Evolutionary conservation across 2,329 filamentous ascomycete genomes (phyloP), one percentile per base, ranked within the genome.

Genomic region (Diaporthe nobilis): DNA sequence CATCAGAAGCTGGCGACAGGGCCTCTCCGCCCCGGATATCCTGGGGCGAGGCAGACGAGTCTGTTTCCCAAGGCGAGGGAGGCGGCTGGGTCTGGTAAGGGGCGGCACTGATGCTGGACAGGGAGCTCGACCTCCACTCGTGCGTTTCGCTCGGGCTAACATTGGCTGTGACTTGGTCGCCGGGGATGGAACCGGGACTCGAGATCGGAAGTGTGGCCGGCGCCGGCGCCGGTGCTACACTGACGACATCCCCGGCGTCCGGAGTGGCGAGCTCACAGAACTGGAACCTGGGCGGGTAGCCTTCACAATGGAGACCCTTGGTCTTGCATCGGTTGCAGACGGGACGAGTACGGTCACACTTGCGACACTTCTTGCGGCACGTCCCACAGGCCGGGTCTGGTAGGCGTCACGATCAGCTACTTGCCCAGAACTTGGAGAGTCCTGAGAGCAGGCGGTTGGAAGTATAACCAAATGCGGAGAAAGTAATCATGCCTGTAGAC

Each of bases 331-430:
- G 78, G 44, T 81, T 79, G 37, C 81, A 82, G 13, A 79, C 71
- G 4, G 81, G 81, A 1, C 81, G 79, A 39, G 79, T 78, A 9
- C 81, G 78, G 49, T 82, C 81, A 65, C 81, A 82, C 73, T 82
- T 82, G n/a, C 81, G 81, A 53, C 81, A 82, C 72, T 82, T 82
- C 39, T 80, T 82, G 53, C 81, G 80, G 57, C 81, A 82, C 4
- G 81, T 82, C 1, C 81, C 81, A 44, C 81, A 82, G 0, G 81
- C 81, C 28, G 81, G 81, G 49, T 82, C 81, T 82, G 73, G 61
- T 15, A 31, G 28, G 25, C 10, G 7, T n/a, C 39, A 13, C 3
- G 25, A 39, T 65, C 31, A 31, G 60, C 22, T 13, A 65, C 10
- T 47, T 65, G 39, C 8, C 12, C 1, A 25, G 4, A 25, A n/a